These are phyloP conservation scores for Ceratobasidium sp. DNA, from an alignment of 1,284 basidiomycete genomes.

Conservation along the genomic window DNA sequence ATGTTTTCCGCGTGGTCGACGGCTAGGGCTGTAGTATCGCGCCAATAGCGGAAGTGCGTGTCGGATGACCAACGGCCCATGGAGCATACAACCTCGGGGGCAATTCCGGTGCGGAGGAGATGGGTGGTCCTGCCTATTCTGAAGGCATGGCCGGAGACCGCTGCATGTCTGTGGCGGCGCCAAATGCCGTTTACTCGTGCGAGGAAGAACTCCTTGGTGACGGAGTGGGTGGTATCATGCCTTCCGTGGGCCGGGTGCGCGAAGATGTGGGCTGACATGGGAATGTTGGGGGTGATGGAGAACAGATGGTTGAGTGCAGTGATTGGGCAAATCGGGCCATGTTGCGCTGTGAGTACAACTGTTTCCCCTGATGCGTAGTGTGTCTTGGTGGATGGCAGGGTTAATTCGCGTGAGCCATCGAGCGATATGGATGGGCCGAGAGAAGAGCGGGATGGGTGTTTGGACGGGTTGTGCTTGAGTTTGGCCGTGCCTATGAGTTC, in stretches of 20 bases:
- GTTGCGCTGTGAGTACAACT: constrained; percentile 19
- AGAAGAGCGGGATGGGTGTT: neutral
- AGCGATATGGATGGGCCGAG: neutral
- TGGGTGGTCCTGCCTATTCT: constrained; percentile 56
- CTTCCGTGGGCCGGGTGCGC: neutral
- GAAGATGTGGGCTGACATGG: neutral
- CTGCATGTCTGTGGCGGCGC: constrained; percentile 4
- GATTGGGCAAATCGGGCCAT: constrained; percentile 2
- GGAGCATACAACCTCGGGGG: constrained; percentile 54
- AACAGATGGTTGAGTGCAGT: neutral
- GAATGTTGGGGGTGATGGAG: neutral
- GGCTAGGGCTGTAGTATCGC: constrained; percentile 35
- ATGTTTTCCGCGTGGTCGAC: no score
- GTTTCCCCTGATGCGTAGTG: neutral
- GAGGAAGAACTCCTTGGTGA: constrained; percentile 24
- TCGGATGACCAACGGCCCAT: constrained; percentile 55
- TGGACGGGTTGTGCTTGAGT: neutral
- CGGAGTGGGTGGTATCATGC: neutral
- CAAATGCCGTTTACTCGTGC: constrained; percentile 41
- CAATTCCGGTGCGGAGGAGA: constrained; percentile 54
- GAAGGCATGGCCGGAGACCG: constrained; percentile 54
- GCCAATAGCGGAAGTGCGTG: constrained; percentile 56
- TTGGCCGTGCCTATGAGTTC: constrained; percentile 5
- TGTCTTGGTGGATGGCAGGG: constrained; percentile 21
- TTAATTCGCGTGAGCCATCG: neutral